A percentile compares a stretch with the other conserved stretches of the same genome.
These are phyloP conservation scores for Aureobasidium sp. DNA, from an alignment of 2,329 filamentous ascomycete genomes.

Conservation along the genomic window DNA sequence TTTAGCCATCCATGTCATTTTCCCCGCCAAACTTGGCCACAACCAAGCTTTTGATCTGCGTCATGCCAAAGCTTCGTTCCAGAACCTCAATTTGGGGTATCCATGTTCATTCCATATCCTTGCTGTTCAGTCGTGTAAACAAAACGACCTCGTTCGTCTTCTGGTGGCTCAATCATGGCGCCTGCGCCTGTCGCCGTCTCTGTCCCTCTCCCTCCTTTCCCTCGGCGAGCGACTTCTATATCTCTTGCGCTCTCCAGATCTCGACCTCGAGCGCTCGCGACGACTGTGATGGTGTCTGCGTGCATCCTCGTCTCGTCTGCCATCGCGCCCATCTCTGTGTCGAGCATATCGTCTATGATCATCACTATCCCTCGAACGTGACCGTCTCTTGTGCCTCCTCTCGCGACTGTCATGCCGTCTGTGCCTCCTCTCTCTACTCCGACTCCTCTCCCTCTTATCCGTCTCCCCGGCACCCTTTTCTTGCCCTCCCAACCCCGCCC, in stretches of 20 bases:
- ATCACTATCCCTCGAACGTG: slow-evolving; percentile 19
- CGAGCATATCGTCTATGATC: slow-evolving; percentile 20
- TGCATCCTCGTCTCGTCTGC: slow-evolving; percentile 12
- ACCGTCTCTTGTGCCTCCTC: slow-evolving; percentile 17
- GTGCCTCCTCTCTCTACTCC: slow-evolving; percentile 16
- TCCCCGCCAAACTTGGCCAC: not conserved
- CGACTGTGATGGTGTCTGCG: slow-evolving; percentile 14
- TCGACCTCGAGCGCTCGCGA: slow-evolving; percentile 14
- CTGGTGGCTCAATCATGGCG: not conserved
- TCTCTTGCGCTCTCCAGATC: slow-evolving; percentile 15
- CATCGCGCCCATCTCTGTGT: slow-evolving; percentile 17
- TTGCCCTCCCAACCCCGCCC: slow-evolving; percentile 25
- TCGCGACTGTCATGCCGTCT: slow-evolving; percentile 16
- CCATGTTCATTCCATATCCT: not conserved
- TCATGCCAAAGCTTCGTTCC: not conserved
- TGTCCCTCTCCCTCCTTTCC: slow-evolving; percentile 4
- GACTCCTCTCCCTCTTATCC: slow-evolving; percentile 30
- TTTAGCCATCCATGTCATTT: not conserved
- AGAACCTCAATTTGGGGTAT: not conserved
- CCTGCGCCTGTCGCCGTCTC: slow-evolving; percentile 5
- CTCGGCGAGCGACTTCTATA: slow-evolving; percentile 20
- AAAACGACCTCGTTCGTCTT: not conserved
- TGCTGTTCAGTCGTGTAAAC: not conserved
- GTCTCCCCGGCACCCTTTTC: slow-evolving; percentile 11
- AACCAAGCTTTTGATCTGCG: slow-evolving; percentile 11